phyloP scores from a whole-genome alignment of 139 green algal species.

The Eudorina sp. region DNA sequence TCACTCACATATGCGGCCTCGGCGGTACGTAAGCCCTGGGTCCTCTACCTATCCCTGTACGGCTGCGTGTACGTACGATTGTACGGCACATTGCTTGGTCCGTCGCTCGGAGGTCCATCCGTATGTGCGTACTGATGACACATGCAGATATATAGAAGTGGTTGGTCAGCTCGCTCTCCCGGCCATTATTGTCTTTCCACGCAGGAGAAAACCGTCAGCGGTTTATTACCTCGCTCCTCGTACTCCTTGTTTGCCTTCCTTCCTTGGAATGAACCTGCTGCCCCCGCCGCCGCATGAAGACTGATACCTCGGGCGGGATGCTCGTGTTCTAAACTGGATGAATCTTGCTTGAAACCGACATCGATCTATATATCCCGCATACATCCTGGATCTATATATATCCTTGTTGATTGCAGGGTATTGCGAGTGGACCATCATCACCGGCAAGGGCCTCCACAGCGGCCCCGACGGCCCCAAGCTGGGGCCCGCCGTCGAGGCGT shows the following conservation, averaged over 20 bases:
- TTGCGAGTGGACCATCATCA: neutral
- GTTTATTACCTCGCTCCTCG: too few relatives aligned
- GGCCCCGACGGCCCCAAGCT: neutral
- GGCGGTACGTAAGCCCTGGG: neutral
- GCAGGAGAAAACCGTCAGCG: too few relatives aligned
- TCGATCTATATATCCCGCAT: neutral
- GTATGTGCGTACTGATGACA: neutral
- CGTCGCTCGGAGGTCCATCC: neutral
- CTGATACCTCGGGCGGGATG: too few relatives aligned
- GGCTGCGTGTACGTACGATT: neutral
- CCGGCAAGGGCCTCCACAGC: neutral
- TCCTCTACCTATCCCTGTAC: too few relatives aligned
- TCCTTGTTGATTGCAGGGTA: neutral
- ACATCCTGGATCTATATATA: too few relatives aligned
- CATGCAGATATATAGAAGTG: neutral
- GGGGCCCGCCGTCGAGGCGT: neutral
- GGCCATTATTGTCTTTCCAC: too few relatives aligned
- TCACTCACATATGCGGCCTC: neutral
- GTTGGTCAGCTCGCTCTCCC: too few relatives aligned
- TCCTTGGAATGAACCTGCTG: neutral
- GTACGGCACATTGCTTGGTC: too few relatives aligned
- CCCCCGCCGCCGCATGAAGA: too few relatives aligned
- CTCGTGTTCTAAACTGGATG: too few relatives aligned
- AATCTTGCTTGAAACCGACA: too few relatives aligned
- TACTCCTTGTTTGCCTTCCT: neutral